Evolutionary conservation across 192 early-diverging fungal species (phyloP), one percentile per base, ranked within the genome.

Genomic region (Polychytrium aggregatum): DNA sequence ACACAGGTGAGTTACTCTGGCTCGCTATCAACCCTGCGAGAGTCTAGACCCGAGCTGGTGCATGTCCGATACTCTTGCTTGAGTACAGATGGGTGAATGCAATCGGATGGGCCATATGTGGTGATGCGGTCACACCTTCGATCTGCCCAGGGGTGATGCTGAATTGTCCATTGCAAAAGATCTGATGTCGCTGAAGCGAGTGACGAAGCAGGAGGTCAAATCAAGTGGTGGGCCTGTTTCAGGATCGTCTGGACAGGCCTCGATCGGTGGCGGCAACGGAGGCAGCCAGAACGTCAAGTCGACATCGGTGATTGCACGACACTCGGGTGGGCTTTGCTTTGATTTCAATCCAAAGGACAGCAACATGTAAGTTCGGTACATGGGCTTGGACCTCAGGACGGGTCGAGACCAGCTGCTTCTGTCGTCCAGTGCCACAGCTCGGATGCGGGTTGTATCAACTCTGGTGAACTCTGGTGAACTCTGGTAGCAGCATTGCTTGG

Each of bases 341-440:
- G 77, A 79, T 47, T 79, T 79, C 59, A 75, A 71, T 40, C 60
- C 74, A 0, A 68, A 60, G 14, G 77, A 79, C 53, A 50, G 44
- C 21, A 79, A 78, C 45, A 67, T 58, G 74, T 75, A 52, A 53
- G 59, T 48, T 1, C 30, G 3, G 0, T 18, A 5, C 17, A 53
- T 55, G 14, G 11, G 2, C 24, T 1, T n/a, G n/a, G n/a, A n/a
- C n/a, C n/a, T n/a, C n/a, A n/a, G n/a, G n/a, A n/a, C n/a, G n/a
- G n/a, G n/a, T n/a, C n/a, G n/a, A n/a, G n/a, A n/a, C n/a, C n/a
- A n/a, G n/a, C n/a, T n/a, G n/a, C n/a, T n/a, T n/a, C n/a, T n/a
- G n/a, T n/a, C n/a, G n/a, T n/a, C n/a, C n/a, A n/a, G n/a, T n/a
- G n/a, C n/a, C n/a, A n/a, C n/a, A n/a, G n/a, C n/a, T n/a, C n/a